Evolutionary conservation across 179 eudicot genomes (phyloP).

Genomic region (Sideroxylon spinosum): DNA sequence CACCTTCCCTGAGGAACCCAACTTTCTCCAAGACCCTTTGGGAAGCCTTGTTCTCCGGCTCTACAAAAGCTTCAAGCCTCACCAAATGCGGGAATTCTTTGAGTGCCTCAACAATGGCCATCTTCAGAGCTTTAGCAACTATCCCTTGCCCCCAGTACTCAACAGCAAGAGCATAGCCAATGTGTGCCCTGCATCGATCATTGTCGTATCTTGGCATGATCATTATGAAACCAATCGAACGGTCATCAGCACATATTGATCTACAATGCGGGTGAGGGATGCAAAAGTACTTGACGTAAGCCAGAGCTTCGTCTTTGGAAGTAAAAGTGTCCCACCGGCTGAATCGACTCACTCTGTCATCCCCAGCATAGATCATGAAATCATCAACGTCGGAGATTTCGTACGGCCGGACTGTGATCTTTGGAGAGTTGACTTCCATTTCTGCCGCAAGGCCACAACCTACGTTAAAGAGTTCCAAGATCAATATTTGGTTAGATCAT

Average conservation of each 20-base stretch:
- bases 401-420: slow-evolving; percentile 35
- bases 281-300: slow-evolving; percentile 31
- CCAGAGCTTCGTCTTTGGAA: slow-evolving; percentile 38
- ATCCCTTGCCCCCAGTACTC: slow-evolving; percentile 46
- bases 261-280: slow-evolving; percentile 44
- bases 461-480: no score
- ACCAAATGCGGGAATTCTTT: slow-evolving; percentile 25
- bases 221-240: slow-evolving; percentile 38
- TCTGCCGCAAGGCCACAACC: no score
- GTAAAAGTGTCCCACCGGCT: slow-evolving; percentile 35
- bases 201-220: slow-evolving; percentile 31
- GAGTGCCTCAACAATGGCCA: slow-evolving; percentile 22
- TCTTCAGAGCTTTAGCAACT: slow-evolving; percentile 28
- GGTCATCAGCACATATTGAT: slow-evolving; percentile 42
- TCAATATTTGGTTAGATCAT: no score
- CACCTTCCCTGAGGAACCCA: slow-evolving; percentile 50
- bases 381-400: slow-evolving; percentile 35
- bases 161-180: slow-evolving; percentile 32
- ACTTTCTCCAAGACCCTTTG: slow-evolving; percentile 54
- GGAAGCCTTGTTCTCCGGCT: slow-evolving; percentile 32
- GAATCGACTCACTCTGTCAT: slow-evolving; percentile 34
- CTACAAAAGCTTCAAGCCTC: slow-evolving; percentile 37
- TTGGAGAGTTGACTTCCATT: not conserved
- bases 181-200: slow-evolving; percentile 38
- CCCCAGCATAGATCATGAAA: slow-evolving; percentile 38